These are phyloP conservation scores for Boletus reticulatus DNA, from an alignment of 768 basidiomycete genomes.

Conservation along the genomic window DNA sequence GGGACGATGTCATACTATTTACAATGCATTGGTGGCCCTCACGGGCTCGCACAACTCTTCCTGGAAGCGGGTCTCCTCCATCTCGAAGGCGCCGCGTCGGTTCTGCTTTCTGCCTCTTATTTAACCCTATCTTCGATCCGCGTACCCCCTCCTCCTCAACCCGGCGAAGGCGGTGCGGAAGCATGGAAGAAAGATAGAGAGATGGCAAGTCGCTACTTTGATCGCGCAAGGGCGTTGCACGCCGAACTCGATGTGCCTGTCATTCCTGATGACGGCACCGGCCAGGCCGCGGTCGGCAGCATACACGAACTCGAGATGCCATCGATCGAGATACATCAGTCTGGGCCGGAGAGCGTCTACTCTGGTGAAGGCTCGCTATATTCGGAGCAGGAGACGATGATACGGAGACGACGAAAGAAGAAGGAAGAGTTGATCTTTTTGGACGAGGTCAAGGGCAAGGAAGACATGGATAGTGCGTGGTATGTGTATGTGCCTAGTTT, in stretches of 20 bases:
- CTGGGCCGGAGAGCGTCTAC: conserved; percentile 27
- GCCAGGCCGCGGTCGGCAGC: conserved; percentile 24
- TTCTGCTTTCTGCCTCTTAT: conserved; percentile 70
- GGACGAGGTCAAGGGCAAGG: conserved; percentile 43
- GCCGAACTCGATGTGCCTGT: conserved; percentile 68
- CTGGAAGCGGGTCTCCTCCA: conserved; percentile 76
- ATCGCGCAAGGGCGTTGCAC: conserved; percentile 58
- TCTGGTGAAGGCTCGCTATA: conserved; percentile 27
- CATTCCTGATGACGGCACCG: conserved; percentile 48
- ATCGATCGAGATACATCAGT: conserved; percentile 49
- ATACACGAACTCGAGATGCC: conserved; percentile 63
- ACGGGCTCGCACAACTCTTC: conserved; percentile 71
- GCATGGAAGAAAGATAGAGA: conserved; percentile 76
- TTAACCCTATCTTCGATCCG: conserved; percentile 78
- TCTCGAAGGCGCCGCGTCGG: conserved; percentile 75
- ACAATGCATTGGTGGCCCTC: conserved; percentile 63
- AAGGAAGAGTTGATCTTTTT: conserved; percentile 55
- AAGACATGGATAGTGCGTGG: conserved; percentile 72
- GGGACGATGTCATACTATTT: conserved; percentile 62
- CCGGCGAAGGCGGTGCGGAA: conserved; percentile 58
- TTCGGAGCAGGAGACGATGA: conserved; percentile 32
- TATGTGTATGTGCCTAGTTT: conserved; percentile 76
- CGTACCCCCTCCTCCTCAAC: conserved; percentile 51
- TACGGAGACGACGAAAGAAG: conserved; percentile 49
- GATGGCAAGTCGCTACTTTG: conserved; percentile 68